These are phyloP conservation scores for Artemisia annua DNA, from an alignment of 129 eudicot species.

Conservation along the genomic window DNA sequence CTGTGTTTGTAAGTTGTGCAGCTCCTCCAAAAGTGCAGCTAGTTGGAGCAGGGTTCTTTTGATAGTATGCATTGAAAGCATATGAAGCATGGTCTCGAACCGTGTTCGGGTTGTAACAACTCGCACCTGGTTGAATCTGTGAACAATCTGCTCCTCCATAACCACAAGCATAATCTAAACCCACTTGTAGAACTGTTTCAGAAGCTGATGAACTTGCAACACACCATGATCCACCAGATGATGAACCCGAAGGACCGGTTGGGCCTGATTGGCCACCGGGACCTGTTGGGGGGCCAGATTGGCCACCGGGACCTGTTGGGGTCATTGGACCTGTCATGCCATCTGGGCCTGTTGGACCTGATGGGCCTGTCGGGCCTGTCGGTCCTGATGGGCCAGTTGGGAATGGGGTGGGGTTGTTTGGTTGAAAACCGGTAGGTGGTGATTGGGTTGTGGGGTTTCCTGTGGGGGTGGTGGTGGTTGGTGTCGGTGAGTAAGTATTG, in stretches of 20 bases:
- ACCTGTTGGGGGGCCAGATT: conserved; percentile 18
- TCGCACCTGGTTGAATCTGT: conserved; percentile 66
- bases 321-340: conserved; percentile 36
- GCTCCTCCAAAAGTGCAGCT: conserved; percentile 94
- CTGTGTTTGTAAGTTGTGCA: conserved; percentile 71
- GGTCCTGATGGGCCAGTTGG: conserved; percentile 37
- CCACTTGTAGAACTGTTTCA: conserved; percentile 80
- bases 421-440: conserved; percentile 42
- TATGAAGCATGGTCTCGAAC: conserved; percentile 84
- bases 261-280: conserved; percentile 14
- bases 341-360: conserved; percentile 26
- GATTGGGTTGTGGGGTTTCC: conserved; percentile 48
- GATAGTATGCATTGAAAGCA: conserved; percentile 91
- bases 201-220: conserved; percentile 81
- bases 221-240: conserved; percentile 81
- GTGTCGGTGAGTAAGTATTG: conserved; percentile 28
- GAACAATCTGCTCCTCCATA: conserved; percentile 98
- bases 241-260: conserved; percentile 33
- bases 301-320: conserved; percentile 28
- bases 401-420: conserved; percentile 41
- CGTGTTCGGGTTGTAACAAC: conserved; percentile 81
- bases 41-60: conserved; percentile 84
- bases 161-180: conserved; percentile 94
- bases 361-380: conserved; percentile 25
- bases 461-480: conserved; percentile 52